Evolutionary conservation across 2,329 filamentous ascomycete species (phyloP), one percentile per base, ranked within the genome.

Genomic region (Colletotrichum sp.): DNA sequence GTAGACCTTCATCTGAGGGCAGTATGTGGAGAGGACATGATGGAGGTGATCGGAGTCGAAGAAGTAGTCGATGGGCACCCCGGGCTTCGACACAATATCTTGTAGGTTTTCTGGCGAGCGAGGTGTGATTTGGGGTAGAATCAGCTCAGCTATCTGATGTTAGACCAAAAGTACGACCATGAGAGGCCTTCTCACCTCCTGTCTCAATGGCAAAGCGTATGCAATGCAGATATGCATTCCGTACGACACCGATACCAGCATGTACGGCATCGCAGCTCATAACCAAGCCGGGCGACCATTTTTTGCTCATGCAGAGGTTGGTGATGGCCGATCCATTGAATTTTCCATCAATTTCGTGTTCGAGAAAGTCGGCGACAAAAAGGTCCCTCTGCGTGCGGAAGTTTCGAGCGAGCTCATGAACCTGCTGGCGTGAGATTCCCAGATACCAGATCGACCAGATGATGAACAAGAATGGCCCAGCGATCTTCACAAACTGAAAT

Each of bases 191-290:
- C 79, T 78, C 76, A 83, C 87, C 87, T 70, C 88, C 88, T 57
- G 87, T 85, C 81, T 88, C 86, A 36, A 89, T 88, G 16, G 86
- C 86, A 67, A 86, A 84, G 59, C 87, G 84, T 26, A 89, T 79
- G 79, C 87, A 89, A 73, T 84, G 85, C 67, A 89, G 79, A 43
- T 87, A 81, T n/a, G 84, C 85, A 77, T 87, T 87, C 74, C 87
- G 85, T 21, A 88, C 84, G 67, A 85, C 83, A 7, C 82, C 86
- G n/a, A 89, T 78, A 6, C 86, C 87, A 5, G 87, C 88, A 3
- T 84, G 81, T 7, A 84, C 81, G n/a, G 85, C 81, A 21, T 85
- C 84, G 73, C 88, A 87, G 24, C 84, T 83, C 79, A 89, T 83
- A 24, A 88, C 80, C 48, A 89, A 78, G 6, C 84, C 85, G 2